These are phyloP conservation scores for Aspergillus fischeri DNA, from an alignment of 2,329 filamentous ascomycete species.

Conservation along the genomic window DNA sequence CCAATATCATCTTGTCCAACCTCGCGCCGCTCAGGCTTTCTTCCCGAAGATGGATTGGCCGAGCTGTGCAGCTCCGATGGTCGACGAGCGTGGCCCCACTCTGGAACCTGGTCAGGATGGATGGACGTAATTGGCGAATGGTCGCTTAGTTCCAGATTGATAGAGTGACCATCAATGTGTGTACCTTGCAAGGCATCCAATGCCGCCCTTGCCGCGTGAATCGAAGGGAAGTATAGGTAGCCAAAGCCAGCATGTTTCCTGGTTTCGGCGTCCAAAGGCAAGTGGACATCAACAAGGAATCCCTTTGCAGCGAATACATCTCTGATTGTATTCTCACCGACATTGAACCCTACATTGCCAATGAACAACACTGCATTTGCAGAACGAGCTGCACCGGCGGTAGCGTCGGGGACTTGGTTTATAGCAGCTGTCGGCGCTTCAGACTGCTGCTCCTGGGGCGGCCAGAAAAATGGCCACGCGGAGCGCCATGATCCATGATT, in stretches of 20 bases:
- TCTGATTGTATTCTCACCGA: conserved; percentile 31
- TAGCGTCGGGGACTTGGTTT: not conserved
- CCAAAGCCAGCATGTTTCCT: conserved; percentile 38
- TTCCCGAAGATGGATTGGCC: not conserved
- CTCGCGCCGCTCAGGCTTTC: not conserved
- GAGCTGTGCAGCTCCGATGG: not conserved
- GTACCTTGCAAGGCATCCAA: conserved; percentile 34
- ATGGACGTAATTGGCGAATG: conserved; percentile 19
- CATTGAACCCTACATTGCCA: conserved; percentile 38
- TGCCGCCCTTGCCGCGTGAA: conserved; percentile 32
- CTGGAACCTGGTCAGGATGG: not conserved
- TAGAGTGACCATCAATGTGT: conserved; percentile 36
- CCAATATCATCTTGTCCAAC: not conserved
- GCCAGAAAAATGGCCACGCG: not conserved
- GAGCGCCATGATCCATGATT: not conserved
- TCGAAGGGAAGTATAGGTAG: conserved; percentile 35
- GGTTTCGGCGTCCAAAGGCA: conserved; percentile 31
- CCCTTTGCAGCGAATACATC: conserved; percentile 36
- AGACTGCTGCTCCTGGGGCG: not conserved
- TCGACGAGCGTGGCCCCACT: not conserved
- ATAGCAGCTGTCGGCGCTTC: not conserved
- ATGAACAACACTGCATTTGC: conserved; percentile 31
- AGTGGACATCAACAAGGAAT: conserved; percentile 32
- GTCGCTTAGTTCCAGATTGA: conserved; percentile 39
- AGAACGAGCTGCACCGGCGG: not conserved